Evolutionary conservation across 2,329 filamentous ascomycete genomes (phyloP), one percentile per base, ranked within the genome.

Genomic region (Aspergillus cejpii): DNA sequence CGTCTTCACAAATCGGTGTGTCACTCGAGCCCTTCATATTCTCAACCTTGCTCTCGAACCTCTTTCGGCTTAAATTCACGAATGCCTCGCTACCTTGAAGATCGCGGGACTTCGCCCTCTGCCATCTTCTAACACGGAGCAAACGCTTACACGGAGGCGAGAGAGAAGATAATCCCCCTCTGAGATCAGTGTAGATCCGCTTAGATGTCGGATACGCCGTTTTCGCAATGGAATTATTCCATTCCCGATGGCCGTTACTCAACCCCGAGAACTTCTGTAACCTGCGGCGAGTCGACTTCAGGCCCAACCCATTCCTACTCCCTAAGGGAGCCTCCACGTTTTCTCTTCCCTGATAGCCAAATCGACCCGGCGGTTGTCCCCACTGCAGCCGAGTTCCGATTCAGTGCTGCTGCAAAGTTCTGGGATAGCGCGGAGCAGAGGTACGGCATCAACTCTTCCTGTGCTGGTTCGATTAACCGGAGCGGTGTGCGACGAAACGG

Each of bases 151-250:
- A 17, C 20, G 15, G 29, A 36, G 27, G 31, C 20, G 27, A 36
- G 26, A 28, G 37, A 39, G 21, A 28, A 47, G 47, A n/a, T n/a
- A n/a, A 46, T 44, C 41, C 36, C 40, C 31, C 20, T 38, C 29
- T 29, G 41, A 37, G 46, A 33, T 43, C 44, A 43, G 39, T 40
- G 40, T 46, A 37, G 47, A 39, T 41, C 40, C 27, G 38, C 43
- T 55, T 58, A 60, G 56, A 65, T 64, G 61, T 64, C 63, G 51
- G 55, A 51, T 50, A 47, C 56, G 39, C 58, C 61, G 28, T 54
- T 57, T 14, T 53, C 56, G 41, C 55, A 58, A 57, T 56, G 57
- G 56, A 60, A 49, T 40, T 51, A 56, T 41, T 37, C 59, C 48
- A 47, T 53, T 39, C 42, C 55, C 39, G 54, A 61, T 34, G 45